Evolutionary conservation across 2,329 filamentous ascomycete genomes (phyloP), one percentile per base, ranked within the genome.

Genomic region (Curvularia sp.): DNA sequence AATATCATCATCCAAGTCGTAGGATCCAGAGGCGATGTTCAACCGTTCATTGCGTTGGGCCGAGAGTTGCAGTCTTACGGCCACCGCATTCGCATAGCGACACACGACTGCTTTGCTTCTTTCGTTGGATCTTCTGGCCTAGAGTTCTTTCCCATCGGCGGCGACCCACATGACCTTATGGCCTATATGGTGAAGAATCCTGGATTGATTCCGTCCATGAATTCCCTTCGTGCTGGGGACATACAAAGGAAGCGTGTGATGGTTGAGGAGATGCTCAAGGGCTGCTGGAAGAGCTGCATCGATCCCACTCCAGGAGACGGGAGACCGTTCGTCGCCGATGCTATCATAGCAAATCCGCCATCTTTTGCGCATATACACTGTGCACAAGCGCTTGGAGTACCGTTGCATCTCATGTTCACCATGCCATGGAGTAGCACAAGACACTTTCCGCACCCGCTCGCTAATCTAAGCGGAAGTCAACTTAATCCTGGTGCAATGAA

Each of bases 311-410:
- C 26, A 28, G 26, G 26, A 28, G 26, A 28, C 26, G 26, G 26
- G 26, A 28, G 26, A 28, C 4, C 90, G 0, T 96, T 96, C 70
- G 87, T 96, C 38, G 92, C 92, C 0, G 91, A 92, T 75, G 65
- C 63, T 89, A 92, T 92, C 64, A 91, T 92, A 65, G 89, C 89
- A 1, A 92, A 92, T 60, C 89, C 89, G 1, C 89, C 89, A 0
- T 90, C 88, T 69, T 92, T 91, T 75, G 89, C 88, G 0, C 89
- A 92, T 69, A 82, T 92, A 3, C 89, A 92, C 67, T 84, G 88
- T 60, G 89, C 89, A 0, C 87, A 92, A 76, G 89, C 88, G 70
- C 74, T 92, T 64, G 88, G 88, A 0, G 85, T 92, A 28, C 89
- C 89, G 0, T 69, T 91, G 5, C 89, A 92, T 69, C 84, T 96